Percentiles rank a stretch among this genome's conserved stretches.
Evolutionary conservation across 148 eudicot genomes (phyloP).

Genomic region (Tetragonia tetragonoides): DNA sequence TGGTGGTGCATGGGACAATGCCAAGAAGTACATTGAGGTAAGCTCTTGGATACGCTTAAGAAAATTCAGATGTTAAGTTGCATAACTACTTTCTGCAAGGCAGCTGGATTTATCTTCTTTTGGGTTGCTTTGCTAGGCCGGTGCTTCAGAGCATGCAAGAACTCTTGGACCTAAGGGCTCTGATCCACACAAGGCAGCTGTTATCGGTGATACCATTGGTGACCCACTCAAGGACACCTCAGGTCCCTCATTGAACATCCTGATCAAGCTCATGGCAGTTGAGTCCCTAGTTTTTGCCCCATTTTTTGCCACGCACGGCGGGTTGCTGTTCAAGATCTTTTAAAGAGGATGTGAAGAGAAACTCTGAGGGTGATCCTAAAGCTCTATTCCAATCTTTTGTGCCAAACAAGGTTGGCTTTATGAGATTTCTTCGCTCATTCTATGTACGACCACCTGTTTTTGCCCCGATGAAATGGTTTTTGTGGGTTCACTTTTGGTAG

Average conservation of each 20-base stretch:
- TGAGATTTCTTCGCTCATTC: background rate
- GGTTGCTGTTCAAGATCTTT: slow-evolving; percentile 79
- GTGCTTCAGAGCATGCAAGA: slow-evolving; percentile 75
- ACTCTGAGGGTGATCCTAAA: background rate
- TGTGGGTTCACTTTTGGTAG: slow-evolving; percentile 18
- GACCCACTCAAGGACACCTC: slow-evolving; percentile 98
- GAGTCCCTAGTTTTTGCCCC: slow-evolving; percentile 95
- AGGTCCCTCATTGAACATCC: slow-evolving; percentile 86
- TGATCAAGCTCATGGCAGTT: slow-evolving; percentile 95
- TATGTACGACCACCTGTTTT: slow-evolving; percentile 6
- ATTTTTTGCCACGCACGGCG: slow-evolving; percentile 92
- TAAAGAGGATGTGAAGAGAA: slow-evolving; percentile 16
- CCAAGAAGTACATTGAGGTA: slow-evolving; percentile 91
- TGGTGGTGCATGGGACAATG: slow-evolving; percentile 94
- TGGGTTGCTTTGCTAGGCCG: slow-evolving; percentile 46
- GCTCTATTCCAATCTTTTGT: background rate
- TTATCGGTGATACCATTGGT: slow-evolving; percentile 87
- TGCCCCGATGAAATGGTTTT: slow-evolving; percentile 13
- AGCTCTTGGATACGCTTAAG: background rate
- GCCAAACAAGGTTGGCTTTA: background rate
- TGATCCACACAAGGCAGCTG: slow-evolving; percentile 88
- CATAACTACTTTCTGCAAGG: background rate
- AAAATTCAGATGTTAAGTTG: background rate
- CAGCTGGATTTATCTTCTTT: too few relatives aligned
- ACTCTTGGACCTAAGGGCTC: slow-evolving; percentile 85